Evolutionary conservation across 2,329 filamentous ascomycete species (phyloP), one percentile per base, ranked within the genome.

Genomic region (Phyllosticta ampelicida): DNA sequence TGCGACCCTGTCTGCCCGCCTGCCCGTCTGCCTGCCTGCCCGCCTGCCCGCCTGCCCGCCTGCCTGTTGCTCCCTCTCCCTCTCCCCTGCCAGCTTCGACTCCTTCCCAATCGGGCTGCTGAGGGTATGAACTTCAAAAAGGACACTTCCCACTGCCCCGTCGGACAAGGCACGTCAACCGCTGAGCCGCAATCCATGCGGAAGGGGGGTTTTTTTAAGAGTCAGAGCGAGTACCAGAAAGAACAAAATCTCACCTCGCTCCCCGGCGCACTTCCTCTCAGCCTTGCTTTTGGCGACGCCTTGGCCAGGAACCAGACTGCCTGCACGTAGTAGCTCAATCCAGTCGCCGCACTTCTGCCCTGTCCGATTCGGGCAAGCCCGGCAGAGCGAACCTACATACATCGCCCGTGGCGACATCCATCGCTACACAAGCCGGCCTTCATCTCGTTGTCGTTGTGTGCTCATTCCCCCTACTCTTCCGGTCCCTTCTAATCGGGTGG

Each of bases 131-230:
- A 73, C 65, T 74, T 73, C 65, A 74, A 73, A 62, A 71, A 71
- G 66, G 61, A 71, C 62, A 68, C 62, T 54, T 71, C 70, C 61
- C 70, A 73, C 66, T 75, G 73, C 73, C 73, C 73, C 62, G 71
- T 74, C 51, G 73, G 73, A 74, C 73, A 74, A 70, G 73, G 64
- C 68, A 72, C 64, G 73, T 75, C 67, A 75, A 75, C 63, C 70
- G 73, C 61, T 73, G 66, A 71, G 51, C 55, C 61, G 48, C 56
- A 44, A 5, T 6, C 3, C 13, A 5, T 1, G 8, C 13, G n/a
- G 16, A n/a, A n/a, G n/a, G n/a, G n/a, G 4, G n/a, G n/a, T n/a
- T n/a, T 16, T n/a, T n/a, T 9, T 11, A 44, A 44, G 16, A 6
- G 16, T 18, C 3, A 44, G 23, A 26, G n/a, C 23, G 23, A 26